Conservation (phyloP, 2,329 filamentous ascomycete genomes). For the Polytolypa hystricis region DNA sequence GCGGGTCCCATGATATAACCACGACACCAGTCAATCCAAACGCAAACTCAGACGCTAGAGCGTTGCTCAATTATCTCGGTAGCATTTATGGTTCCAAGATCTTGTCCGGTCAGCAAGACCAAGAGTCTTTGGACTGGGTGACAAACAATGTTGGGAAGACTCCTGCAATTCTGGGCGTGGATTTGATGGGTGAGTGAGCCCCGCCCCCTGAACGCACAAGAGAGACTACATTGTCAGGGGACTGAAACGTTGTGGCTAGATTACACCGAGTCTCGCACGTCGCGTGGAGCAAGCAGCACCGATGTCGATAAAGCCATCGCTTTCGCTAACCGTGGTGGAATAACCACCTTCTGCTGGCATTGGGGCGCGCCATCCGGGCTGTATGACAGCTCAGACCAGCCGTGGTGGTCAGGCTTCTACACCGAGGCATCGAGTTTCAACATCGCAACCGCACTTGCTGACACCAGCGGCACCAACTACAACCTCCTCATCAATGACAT, state of each 20-base stretch:
- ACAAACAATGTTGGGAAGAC: constrained; percentile 36
- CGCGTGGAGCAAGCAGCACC: constrained; percentile 30
- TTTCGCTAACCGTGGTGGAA: constrained; percentile 34
- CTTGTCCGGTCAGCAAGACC: constrained; percentile 40
- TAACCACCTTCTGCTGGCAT: constrained; percentile 40
- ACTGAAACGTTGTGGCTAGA: constrained; percentile 17
- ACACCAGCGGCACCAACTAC: constrained; percentile 45
- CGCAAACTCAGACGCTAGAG: constrained; percentile 27
- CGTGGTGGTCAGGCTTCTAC: constrained; percentile 43
- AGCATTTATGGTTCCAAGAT: constrained; percentile 38
- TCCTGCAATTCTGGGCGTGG: constrained; percentile 36
- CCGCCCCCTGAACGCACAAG: too few relatives aligned
- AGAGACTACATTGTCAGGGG: too few relatives aligned
- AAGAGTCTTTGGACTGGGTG: constrained; percentile 34
- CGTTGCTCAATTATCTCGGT: constrained; percentile 33
- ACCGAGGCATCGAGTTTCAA: constrained; percentile 34
- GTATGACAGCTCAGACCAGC: constrained; percentile 36
- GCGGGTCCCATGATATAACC: constrained; percentile 32
- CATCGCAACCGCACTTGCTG: constrained; percentile 41
- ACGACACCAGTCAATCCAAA: constrained; percentile 29
- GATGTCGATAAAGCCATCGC: constrained; percentile 39
- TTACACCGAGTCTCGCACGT: constrained; percentile 38
- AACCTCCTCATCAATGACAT: constrained; percentile 50
- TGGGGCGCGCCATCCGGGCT: constrained; percentile 38
- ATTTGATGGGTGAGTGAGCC: constrained; percentile 31